Base-by-base conservation (phyloP, 805 yeast genomes). In the Hanseniaspora valbyensis region DNA sequence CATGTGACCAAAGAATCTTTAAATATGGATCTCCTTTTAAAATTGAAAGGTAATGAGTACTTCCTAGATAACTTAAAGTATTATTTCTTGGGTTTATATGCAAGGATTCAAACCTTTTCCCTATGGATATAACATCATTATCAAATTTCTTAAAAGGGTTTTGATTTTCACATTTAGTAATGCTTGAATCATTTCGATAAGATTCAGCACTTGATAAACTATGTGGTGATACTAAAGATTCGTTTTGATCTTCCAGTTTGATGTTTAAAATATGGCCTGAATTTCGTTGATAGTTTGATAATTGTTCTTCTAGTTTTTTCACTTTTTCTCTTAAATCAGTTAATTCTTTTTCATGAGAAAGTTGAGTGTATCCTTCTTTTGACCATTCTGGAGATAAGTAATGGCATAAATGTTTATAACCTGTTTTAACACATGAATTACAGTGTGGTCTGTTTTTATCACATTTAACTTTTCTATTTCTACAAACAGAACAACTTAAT, bases 351-450 rank as follows among this genome's bases (percentile, higher is more conserved):
- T 64, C 76, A 52, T 76, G 69, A 54, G 75, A 59, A 61, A 69
- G 53, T 70, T 75, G 54, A 64, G 68, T 61, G 76, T 83, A 58
- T 67, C 65, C 61, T 55, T 66, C 59, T 59, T 65, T 57, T 62
- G 81, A 80, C 81, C 81, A 76, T n/a, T 70, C 66, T 38, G 79
- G 81, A 54, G 75, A 80, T 56, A 76, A 66, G 55, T 75, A 76
- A 48, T 74, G 76, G 53, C 81, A 76, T 18, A 76, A 61, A 58
- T 76, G 80, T 7, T 73, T 73, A 14, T 76, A 80, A 2, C 80
- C 80, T 14, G 77, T 76, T 57, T 74, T 73, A 32, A 70, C 68
- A 65, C 81, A 76, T 52, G 74, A 76, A 8, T 74, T 67, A 60
- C 81, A 76, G 45, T 74, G 76, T 0, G 81, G 81, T 55, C 76